A percentile compares a stretch with the other conserved stretches of the same genome.
phyloP scores from a whole-genome alignment of 2,329 filamentous ascomycete species.

The Fusarium tricinctum region DNA sequence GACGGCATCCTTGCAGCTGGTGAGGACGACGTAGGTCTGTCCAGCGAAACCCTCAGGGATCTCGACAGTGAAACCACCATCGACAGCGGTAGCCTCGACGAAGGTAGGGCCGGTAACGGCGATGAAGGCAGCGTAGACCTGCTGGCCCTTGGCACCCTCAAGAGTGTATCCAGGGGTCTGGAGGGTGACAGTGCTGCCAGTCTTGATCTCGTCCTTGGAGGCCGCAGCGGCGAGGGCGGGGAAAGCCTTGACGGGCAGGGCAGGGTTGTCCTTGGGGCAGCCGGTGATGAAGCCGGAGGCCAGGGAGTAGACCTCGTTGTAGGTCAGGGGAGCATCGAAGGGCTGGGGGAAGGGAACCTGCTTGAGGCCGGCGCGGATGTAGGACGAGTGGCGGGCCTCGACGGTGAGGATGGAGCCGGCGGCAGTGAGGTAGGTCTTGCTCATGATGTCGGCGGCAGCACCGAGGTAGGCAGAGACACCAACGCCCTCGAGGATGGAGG shows the following conservation, averaged over 20 bases:
- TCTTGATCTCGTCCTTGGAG: slow-evolving; percentile 44
- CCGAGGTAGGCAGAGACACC: slow-evolving; percentile 75
- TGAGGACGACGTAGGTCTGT: slow-evolving; percentile 59
- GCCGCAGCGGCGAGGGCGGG: slow-evolving; percentile 59
- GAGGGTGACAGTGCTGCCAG: slow-evolving; percentile 48
- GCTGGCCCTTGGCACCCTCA: slow-evolving; percentile 40
- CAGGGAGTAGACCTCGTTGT: slow-evolving; percentile 74
- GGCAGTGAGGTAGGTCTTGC: slow-evolving; percentile 69
- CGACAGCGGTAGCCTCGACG: slow-evolving; percentile 38
- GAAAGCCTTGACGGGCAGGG: slow-evolving; percentile 73
- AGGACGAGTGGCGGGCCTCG: slow-evolving; percentile 74
- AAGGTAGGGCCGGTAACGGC: slow-evolving; percentile 48
- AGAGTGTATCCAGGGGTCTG: slow-evolving; percentile 48
- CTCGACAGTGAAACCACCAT: slow-evolving; percentile 44
- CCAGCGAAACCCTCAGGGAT: slow-evolving; percentile 53
- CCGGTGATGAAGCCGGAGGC: slow-evolving; percentile 71
- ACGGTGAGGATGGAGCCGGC: slow-evolving; percentile 74
- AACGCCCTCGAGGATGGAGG: slow-evolving; percentile 74
- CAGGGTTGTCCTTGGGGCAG: slow-evolving; percentile 68
- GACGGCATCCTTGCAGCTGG: slow-evolving; percentile 53
- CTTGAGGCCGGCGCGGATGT: slow-evolving; percentile 65
- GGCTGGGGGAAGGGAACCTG: slow-evolving; percentile 69
- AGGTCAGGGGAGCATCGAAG: slow-evolving; percentile 71
- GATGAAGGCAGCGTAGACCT: slow-evolving; percentile 55
- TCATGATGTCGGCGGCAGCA: slow-evolving; percentile 70